Base-by-base conservation (phyloP, 2,329 filamentous ascomycete genomes). In the Fusarium graminum region DNA sequence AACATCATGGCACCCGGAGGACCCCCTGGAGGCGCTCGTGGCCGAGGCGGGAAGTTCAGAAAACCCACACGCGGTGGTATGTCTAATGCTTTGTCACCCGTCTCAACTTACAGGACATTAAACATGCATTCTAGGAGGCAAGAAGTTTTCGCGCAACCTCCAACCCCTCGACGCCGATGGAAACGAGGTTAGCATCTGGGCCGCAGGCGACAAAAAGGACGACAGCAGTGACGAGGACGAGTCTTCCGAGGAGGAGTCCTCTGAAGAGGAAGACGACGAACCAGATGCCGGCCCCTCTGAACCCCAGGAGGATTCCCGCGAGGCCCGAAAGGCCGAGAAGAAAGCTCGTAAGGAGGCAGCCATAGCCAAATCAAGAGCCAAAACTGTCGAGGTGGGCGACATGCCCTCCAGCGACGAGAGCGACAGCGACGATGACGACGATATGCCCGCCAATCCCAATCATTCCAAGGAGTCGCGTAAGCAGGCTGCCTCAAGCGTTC, bases 311-410 rank as follows among this genome's bases (percentile, higher is more conserved):
- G 74, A 74, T 26, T 93, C 88, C 65, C 93, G 95, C 74, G 94
- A 98, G 77, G 89, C 96, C 77, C 94, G 95, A 76, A 91, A 90
- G 77, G 91, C 92, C 45, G 89, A 90, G 62, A 93, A 94, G 74
- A 97, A 97, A 81, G 92, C 93, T 59, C 91, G 91, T 78, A 97
- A 98, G 81, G 90, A 92, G 73, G 94, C 93, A 22, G 94, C 94
- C 69, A 91, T 94, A 75, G 91, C 90, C 53, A 89, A 86, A 76
- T 89, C 90, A 79, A 90, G 90, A 77, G 85, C 88, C 63, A 87
- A 87, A 59, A 82, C 86, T 30, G 89, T 94, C 28, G 90, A 93
- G 74, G 91, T 93, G 10, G 94, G 94, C 72, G 94, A 98, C 76
- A 79, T 98, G 69, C 94, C 93, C 5, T 86, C 92, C 7, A 91